Percentiles rank a stretch among this genome's conserved stretches.
Conservation (phyloP, 2,329 filamentous ascomycete species). For the Fusarium tupiense region DNA sequence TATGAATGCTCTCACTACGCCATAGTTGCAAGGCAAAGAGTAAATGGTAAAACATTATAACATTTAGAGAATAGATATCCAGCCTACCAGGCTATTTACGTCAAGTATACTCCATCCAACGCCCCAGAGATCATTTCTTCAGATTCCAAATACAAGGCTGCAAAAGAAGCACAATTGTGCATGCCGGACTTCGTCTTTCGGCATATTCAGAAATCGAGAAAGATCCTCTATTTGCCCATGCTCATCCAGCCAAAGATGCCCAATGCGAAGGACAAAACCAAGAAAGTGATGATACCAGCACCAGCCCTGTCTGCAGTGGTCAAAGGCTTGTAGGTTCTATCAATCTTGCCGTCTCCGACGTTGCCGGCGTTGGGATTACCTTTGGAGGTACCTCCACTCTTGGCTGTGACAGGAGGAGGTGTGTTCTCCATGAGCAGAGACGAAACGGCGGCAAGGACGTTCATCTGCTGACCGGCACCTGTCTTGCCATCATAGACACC, state of each 20-base stretch:
- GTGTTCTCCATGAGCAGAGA: conserved; percentile 58
- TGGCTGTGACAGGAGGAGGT: conserved; percentile 55
- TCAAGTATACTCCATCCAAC: conserved; percentile 41
- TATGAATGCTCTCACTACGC: background rate
- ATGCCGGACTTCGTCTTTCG: conserved; percentile 8
- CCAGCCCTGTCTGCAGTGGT: conserved; percentile 58
- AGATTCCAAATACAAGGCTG: conserved; percentile 24
- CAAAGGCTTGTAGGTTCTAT: conserved; percentile 48
- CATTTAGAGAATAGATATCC: conserved; percentile 20
- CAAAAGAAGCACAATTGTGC: conserved; percentile 22
- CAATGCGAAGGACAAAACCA: conserved; percentile 53
- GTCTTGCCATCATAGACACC: conserved; percentile 63
- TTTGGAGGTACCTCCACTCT: conserved; percentile 62
- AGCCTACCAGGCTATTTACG: conserved; percentile 36
- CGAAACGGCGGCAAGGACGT: conserved; percentile 64
- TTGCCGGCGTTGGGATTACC: conserved; percentile 56
- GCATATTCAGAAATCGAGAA: conserved; percentile 15
- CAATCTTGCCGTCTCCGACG: conserved; percentile 49
- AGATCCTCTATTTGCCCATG: conserved; percentile 44
- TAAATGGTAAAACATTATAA: conserved; percentile 6
- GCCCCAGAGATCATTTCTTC: conserved; percentile 32
- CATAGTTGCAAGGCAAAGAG: background rate
- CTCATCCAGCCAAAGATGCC: conserved; percentile 62
- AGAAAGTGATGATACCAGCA: conserved; percentile 58
- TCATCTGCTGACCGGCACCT: conserved; percentile 70